These are phyloP conservation scores for Vitis hybrid DNA, from an alignment of 177 flowering plant species.

Conservation along the genomic window DNA sequence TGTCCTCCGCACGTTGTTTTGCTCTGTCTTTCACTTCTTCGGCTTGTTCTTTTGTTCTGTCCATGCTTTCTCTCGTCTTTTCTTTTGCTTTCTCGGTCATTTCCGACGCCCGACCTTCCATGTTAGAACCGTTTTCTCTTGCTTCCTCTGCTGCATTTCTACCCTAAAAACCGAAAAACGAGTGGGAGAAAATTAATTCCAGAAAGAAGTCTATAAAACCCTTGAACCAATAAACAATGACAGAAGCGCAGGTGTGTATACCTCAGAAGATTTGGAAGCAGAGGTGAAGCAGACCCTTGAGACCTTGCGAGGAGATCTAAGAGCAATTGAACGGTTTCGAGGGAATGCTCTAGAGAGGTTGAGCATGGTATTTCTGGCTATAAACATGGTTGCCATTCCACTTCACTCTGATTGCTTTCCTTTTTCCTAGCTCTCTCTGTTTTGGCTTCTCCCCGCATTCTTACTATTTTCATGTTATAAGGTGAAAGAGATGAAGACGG, in stretches of 20 bases:
- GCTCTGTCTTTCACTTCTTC: constrained; percentile 10
- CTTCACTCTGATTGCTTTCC: not conserved
- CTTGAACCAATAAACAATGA: not conserved
- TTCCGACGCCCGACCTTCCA: constrained; percentile 1
- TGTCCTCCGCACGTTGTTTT: not conserved
- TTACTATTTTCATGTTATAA: not conserved
- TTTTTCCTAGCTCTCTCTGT: constrained; percentile 2
- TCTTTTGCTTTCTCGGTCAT: constrained; percentile 16
- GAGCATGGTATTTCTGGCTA: constrained; percentile 26
- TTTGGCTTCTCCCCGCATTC: not conserved
- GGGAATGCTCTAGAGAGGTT: constrained; percentile 35
- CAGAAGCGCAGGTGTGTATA: not conserved
- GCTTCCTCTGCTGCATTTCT: constrained; percentile 16
- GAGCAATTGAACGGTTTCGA: constrained; percentile 20
- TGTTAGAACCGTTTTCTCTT: not conserved
- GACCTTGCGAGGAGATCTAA: constrained; percentile 24
- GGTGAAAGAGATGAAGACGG: constrained; percentile 9
- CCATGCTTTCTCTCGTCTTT: not conserved
- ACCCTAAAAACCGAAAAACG: constrained; percentile 13
- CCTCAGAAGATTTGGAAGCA: constrained; percentile 36
- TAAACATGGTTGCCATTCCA: constrained; percentile 34
- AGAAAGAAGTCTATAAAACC: not conserved
- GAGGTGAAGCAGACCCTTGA: constrained; percentile 46
- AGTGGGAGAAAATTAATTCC: not conserved
- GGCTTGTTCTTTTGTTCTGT: constrained; percentile 18